Evolutionary conservation across 2,329 filamentous ascomycete species (phyloP), one percentile per base, ranked within the genome.

Genomic region (Monilinia vaccinii-corymbosi): DNA sequence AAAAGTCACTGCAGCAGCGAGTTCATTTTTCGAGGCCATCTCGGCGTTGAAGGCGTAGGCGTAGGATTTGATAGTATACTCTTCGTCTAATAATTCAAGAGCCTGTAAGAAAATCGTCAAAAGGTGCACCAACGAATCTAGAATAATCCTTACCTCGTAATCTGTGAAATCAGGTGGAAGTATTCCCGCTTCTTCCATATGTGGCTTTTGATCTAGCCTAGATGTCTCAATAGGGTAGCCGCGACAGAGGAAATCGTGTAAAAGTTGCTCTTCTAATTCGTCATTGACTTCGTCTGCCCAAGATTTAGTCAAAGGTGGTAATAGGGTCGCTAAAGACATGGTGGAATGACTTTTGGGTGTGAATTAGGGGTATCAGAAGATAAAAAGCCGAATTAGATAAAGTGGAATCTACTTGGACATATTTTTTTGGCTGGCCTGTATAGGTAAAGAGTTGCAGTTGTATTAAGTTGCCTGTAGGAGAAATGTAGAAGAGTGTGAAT

Each of bases 201-300:
- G 7, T 32, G 2, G 4, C 6, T 23, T 10, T 1, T 11, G n/a
- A 11, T 55, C 25, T 18, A 55, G 14, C 32, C 21, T 23, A 23
- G 51, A 44, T 10, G 13, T 32, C 23, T 44, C n/a, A 3, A 44
- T n/a, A 34, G 9, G 7, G 1, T 55, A 16, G 14, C 13, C 23
- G 18, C n/a, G 13, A 23, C 25, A 10, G 5, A 7, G 3, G 18
- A 9, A 2, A 23, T 18, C 13, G 2, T 8, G 9, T 14, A 14
- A n/a, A 8, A 21, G n/a, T 5, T 18, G 8, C 13, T 55, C 25
- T 44, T 44, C 51, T 0, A 55, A 23, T 11, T 44, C 38, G 5
- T 42, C 51, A 28, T 55, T 55, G 51, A 42, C 28, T 55, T 55
- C 51, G 14, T 55, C 51, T 21, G 38, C 51, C 38, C 38, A 55